Conservation (phyloP, 768 basidiomycete genomes). For the Leccinellum albellum region DNA sequence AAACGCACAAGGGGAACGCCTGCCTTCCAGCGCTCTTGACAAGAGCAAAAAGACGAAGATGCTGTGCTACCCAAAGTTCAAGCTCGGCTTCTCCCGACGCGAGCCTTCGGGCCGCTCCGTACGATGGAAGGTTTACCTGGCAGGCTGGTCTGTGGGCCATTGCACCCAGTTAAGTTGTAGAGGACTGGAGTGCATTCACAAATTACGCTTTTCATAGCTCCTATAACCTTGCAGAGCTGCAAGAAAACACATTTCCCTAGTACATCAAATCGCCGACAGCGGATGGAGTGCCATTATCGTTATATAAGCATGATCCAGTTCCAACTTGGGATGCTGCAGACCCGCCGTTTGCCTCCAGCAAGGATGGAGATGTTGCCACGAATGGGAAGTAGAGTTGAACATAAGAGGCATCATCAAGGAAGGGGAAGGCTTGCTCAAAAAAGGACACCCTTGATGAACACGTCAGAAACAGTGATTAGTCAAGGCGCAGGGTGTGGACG, state of each 20-base stretch:
- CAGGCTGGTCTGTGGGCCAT: neutral
- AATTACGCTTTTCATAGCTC: neutral
- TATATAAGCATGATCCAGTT: slow-evolving; percentile 32
- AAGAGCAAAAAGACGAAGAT: no score
- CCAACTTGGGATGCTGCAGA: slow-evolving; percentile 16
- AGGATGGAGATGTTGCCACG: slow-evolving; percentile 29
- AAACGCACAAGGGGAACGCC: no score
- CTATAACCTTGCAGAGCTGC: neutral
- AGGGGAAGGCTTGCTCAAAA: slow-evolving; percentile 33
- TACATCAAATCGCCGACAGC: slow-evolving; percentile 26
- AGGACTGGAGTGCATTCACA: neutral
- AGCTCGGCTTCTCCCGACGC: no score
- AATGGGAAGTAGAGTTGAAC: slow-evolving; percentile 37
- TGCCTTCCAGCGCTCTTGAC: no score
- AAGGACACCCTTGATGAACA: slow-evolving; percentile 20
- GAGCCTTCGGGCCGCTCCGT: no score
- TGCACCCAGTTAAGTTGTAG: no score
- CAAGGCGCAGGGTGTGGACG: slow-evolving; percentile 2
- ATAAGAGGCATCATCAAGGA: slow-evolving; percentile 31
- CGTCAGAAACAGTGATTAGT: neutral
- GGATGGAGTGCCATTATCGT: slow-evolving; percentile 26
- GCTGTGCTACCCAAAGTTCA: no score
- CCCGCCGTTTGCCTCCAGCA: slow-evolving; percentile 21
- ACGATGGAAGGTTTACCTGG: no score
- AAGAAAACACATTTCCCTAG: neutral